A percentile compares a stretch with the other conserved stretches of the same genome.
Evolutionary conservation across 345 rosid genomes (phyloP).

Genomic region (Fremontodendron californicum): DNA sequence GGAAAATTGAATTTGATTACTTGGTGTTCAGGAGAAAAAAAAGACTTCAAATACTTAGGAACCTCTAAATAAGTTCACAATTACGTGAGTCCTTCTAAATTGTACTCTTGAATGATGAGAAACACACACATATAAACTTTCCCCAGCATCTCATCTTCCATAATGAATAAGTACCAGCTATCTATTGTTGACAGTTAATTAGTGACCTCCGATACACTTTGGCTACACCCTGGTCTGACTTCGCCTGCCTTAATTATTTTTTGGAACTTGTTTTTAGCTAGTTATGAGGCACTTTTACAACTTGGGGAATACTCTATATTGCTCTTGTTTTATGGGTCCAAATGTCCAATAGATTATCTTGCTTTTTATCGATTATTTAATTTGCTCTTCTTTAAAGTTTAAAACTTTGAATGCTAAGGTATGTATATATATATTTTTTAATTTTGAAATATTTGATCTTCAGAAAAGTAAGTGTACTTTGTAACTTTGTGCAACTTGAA

Average conservation of each 20-base stretch:
- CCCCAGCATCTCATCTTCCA: not conserved
- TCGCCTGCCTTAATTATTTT: not conserved
- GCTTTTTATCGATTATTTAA: not conserved
- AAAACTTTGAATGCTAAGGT: not conserved
- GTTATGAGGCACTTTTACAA: not conserved
- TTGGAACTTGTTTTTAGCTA: not conserved
- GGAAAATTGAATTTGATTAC: not conserved
- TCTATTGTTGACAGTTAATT: not conserved
- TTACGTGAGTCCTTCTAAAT: not conserved
- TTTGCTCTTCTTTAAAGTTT: not conserved
- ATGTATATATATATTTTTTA: not conserved
- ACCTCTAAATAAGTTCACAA: conserved; percentile 2
- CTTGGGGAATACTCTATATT: not conserved
- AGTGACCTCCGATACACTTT: not conserved
- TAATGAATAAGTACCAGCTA: not conserved
- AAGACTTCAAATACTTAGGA: not conserved
- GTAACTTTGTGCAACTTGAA: not conserved
- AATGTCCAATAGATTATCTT: not conserved
- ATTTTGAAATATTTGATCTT: not conserved
- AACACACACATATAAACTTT: not conserved
- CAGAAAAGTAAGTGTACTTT: not conserved
- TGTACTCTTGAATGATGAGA: not conserved
- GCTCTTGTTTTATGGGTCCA: not conserved
- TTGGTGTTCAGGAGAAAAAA: not conserved
- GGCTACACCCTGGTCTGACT: not conserved